Evolutionary conservation across 371 early-diverging fungal species (phyloP), one percentile per base, ranked within the genome.

Genomic region (Lichtheimia ramosa): DNA sequence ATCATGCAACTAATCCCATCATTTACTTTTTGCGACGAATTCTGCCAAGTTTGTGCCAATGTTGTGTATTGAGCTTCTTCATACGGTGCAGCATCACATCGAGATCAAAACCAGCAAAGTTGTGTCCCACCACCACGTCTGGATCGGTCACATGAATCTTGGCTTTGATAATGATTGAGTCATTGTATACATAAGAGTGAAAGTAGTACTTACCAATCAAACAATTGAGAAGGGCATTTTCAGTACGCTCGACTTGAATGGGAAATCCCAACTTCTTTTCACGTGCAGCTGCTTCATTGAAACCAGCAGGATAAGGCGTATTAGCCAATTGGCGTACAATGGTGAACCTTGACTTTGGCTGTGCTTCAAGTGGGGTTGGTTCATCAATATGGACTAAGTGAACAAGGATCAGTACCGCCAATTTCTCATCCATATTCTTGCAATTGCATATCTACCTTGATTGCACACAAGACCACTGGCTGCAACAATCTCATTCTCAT

Each of bases 81-180:
- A 98, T 90, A n/a, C 99, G 89, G 66, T 93, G 92, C 49, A 98
- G 71, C 3, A 99, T 74, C 8, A 97, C 89, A 58, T 95, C 96
- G 43, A 99, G 80, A 64, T 93, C 96, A 66, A 96, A 93, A 8
- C 93, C 95, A 54, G 92, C 77, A 76, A 97, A 91, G 68, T 98
- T 97, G 79, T 99, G 99, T 23, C 98, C 97, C n/a, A 96, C 91
- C 55, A 97, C 73, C 40, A 99, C 83, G 75, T 99, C 99, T 0
- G 98, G 98, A 66, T 99, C 99, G 15, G 69, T 49, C 41, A 77
- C 69, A 46, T 90, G 84, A 39, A 98, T 81, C 16, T 81, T 76
- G 4, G 95, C 94, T 64, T 74, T 12, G 20, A 15, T 43, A 39
- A 53, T 39, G 8, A 49, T 43, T 24, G 51, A 43, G 50, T 12